Evolutionary conservation across 805 yeast species (phyloP), one percentile per base, ranked within the genome.

Genomic region (Yarrowia yakushimensis): DNA sequence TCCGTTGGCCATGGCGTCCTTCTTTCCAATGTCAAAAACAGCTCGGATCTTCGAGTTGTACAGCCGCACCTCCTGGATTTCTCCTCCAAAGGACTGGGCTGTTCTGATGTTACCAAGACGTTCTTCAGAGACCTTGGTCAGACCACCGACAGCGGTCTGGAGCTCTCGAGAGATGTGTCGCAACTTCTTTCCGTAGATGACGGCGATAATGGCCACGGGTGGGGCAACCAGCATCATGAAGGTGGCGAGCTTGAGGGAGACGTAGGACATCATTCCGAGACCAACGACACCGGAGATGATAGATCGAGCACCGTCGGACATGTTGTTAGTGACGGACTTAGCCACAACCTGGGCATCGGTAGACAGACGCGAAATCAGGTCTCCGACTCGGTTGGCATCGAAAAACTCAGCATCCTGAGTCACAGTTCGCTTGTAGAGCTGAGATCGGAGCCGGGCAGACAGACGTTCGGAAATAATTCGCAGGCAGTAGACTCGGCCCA

Each of bases 91-190:
- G 23, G 94, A 82, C 74, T 93, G 97, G 59, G 96, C 91, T 0
- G 97, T 91, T 68, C 83, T 84, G 23, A 91, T 81, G 30, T 94
- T 94, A 67, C 85, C 85, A 66, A 93, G 81, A 67, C 94, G 92
- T 69, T 93, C 97, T 70, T 93, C 98, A 8, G 96, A 86, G 11
- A 89, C 96, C 70, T 90, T 90, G 0, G 97, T 90, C 70, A 94
- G 78, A 8, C 81, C 82, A 45, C 98, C 98, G 62, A 93, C 80
- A 59, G 90, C 88, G 63, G 86, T 87, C 74, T 93, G 98, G 48
- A 92, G 83, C 54, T 81, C 81, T 63, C 87, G 81, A 1, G 97
- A 87, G 22, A 93, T 78, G 50, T 78, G 78, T 66, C 96, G 85
- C 45, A 93, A 87, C 66, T 84, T 79, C 63, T 85, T 81, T 65